Evolutionary conservation across 1,284 basidiomycete species (phyloP).

Genomic region (Flammula alnicola): DNA sequence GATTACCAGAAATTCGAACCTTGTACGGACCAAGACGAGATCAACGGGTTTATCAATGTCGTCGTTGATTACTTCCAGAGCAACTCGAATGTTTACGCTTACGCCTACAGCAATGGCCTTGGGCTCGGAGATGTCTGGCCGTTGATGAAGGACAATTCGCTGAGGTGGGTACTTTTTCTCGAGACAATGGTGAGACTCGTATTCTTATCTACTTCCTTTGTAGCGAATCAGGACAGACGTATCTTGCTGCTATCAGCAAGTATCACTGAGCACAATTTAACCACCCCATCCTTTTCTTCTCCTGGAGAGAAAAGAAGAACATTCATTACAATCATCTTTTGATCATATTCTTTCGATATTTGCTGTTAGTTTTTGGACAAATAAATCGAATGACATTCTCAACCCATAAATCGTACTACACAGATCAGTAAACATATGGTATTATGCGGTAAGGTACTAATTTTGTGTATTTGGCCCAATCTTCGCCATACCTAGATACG

Average conservation of each 20-base stretch:
- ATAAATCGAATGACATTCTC: too few relatives aligned
- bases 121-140: conserved; percentile 49
- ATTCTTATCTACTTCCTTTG: background rate
- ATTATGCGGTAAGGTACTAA: conserved; percentile 89
- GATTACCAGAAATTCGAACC: conserved; percentile 43
- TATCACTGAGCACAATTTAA: conserved; percentile 36
- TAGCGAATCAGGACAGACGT: conserved; percentile 45
- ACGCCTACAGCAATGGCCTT: conserved; percentile 47
- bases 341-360: too few relatives aligned
- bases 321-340: too few relatives aligned
- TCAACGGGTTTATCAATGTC: conserved; percentile 41
- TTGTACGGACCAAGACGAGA: conserved; percentile 44
- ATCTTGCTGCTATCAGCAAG: conserved; percentile 43
- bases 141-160: conserved; percentile 36
- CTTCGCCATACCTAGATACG: conserved; percentile 67
- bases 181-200: background rate
- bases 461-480: conserved; percentile 88
- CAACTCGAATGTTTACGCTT: conserved; percentile 41
- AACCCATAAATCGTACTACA: too few relatives aligned
- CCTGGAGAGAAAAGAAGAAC: background rate
- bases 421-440: conserved; percentile 83
- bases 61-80: conserved; percentile 42
- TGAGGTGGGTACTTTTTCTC: conserved; percentile 35
- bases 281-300: too few relatives aligned
- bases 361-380: background rate